phyloP scores from a whole-genome alignment of 192 early-diverging fungal genomes.

The Coemansia javaensis region DNA sequence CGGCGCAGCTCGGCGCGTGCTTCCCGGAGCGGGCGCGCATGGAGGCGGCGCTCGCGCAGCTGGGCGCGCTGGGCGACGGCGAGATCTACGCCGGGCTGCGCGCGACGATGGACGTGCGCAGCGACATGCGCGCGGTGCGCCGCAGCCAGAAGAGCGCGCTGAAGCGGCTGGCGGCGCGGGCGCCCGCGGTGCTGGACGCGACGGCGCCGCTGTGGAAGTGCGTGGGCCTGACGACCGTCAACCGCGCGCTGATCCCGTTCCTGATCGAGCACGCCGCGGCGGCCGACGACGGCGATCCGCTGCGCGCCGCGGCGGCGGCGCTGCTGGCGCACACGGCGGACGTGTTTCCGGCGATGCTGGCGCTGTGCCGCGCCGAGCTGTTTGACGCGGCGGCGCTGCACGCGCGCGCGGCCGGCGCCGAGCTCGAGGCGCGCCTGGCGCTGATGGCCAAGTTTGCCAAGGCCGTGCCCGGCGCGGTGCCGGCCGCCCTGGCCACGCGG shows the following conservation, averaged over 20 bases:
- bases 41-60: slow-evolving; percentile 60
- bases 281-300: slow-evolving; percentile 1
- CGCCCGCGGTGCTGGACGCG: slow-evolving; percentile 60
- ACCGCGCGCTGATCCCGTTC: slow-evolving; percentile 57
- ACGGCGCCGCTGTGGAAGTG: slow-evolving; percentile 71
- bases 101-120: slow-evolving; percentile 65
- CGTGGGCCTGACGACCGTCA: slow-evolving; percentile 68
- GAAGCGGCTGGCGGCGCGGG: slow-evolving; percentile 60
- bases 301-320: slow-evolving; percentile 15
- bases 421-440: slow-evolving; percentile 25
- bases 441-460: slow-evolving; percentile 71
- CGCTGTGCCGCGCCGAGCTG: slow-evolving; percentile 23
- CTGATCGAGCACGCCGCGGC: slow-evolving; percentile 54
- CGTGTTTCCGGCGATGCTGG: slow-evolving; percentile 43
- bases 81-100: slow-evolving; percentile 63
- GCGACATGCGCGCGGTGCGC: slow-evolving; percentile 65
- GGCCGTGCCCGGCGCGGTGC: slow-evolving; percentile 54
- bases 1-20: slow-evolving; percentile 53
- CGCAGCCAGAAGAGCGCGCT: slow-evolving; percentile 69
- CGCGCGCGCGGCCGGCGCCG: neutral
- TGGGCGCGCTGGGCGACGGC: slow-evolving; percentile 63
- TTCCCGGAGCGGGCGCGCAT: slow-evolving; percentile 65
- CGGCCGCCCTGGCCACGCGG: slow-evolving; percentile 30
- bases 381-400: slow-evolving; percentile 31
- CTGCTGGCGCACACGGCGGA: slow-evolving; percentile 26